Evolutionary conservation across 768 basidiomycete genomes (phyloP).

Genomic region (Pulveroboletus sp.): DNA sequence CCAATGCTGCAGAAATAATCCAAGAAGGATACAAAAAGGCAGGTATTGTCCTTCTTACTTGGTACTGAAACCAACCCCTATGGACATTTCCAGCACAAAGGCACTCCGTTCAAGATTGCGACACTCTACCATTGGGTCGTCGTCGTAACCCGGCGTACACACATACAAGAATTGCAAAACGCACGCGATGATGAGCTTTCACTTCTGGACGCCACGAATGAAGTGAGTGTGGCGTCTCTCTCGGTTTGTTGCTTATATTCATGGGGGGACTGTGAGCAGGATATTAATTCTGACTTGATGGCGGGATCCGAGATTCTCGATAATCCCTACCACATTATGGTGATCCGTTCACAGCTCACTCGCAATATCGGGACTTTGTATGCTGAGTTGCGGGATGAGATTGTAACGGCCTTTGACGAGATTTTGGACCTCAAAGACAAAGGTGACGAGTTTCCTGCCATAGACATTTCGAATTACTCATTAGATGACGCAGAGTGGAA

Average conservation of each 20-base stretch:
- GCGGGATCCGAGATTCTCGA: conserved; percentile 27
- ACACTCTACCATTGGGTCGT: conserved; percentile 34
- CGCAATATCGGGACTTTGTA: conserved; percentile 36
- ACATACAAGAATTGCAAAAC: conserved; percentile 37
- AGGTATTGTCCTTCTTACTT: background rate
- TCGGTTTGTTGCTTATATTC: background rate
- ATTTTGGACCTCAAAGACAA: conserved; percentile 22
- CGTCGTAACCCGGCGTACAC: conserved; percentile 26
- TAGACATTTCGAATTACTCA: background rate
- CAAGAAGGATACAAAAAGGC: conserved; percentile 32
- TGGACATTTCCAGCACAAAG: conserved; percentile 19
- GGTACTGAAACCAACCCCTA: too few relatives aligned
- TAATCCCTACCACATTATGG: conserved; percentile 25
- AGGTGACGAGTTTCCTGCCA: conserved; percentile 2
- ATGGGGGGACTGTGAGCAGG: conserved; percentile 20
- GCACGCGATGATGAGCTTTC: conserved; percentile 37
- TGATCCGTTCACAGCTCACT: conserved; percentile 29
- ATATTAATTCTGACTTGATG: conserved; percentile 34
- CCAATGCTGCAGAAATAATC: conserved; percentile 18
- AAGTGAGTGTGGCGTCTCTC: conserved; percentile 23
- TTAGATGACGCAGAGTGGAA: conserved; percentile 36
- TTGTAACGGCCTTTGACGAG: conserved; percentile 36
- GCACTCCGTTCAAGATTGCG: conserved; percentile 29
- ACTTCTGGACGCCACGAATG: conserved; percentile 25
- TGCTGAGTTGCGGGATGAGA: conserved; percentile 41